Evolutionary conservation across 495 filamentous ascomycete genomes (phyloP).

Genomic region (Penicillium diatomitis): DNA sequence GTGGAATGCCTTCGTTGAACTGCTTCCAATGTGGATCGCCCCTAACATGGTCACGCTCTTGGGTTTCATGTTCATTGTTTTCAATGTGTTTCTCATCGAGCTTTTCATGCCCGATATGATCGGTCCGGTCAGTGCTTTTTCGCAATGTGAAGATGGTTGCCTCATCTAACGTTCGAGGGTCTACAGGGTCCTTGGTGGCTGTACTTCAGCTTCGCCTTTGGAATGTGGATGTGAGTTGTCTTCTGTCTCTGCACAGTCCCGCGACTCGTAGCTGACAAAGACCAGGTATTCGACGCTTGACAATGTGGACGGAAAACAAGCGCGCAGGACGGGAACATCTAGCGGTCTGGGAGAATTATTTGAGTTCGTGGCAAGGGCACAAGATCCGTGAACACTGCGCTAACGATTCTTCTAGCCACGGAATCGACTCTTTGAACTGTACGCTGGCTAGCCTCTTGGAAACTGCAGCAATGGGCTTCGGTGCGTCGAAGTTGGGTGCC

Average conservation of each 20-base stretch:
- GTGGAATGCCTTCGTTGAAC: slow-evolving; percentile 96
- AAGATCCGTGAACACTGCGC: slow-evolving; percentile 7
- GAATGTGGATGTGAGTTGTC: slow-evolving; percentile 71
- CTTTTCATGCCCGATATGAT: slow-evolving; percentile 84
- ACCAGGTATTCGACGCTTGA: slow-evolving; percentile 87
- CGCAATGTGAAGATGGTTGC: slow-evolving; percentile 3
- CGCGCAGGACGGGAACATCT: slow-evolving; percentile 86
- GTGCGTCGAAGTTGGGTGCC: slow-evolving; percentile 68
- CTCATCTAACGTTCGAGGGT: slow-evolving; percentile 13
- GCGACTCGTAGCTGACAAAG: background rate
- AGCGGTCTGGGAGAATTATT: slow-evolving; percentile 93
- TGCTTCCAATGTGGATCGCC: slow-evolving; percentile 90
- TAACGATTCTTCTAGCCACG: slow-evolving; percentile 53
- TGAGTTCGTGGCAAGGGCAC: slow-evolving; percentile 47
- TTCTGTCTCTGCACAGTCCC: background rate
- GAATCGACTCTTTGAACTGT: slow-evolving; percentile 96
- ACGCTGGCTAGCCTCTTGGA: slow-evolving; percentile 83
- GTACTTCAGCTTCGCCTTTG: slow-evolving; percentile 89
- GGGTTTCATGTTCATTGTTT: slow-evolving; percentile 88
- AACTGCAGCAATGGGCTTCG: slow-evolving; percentile 84
- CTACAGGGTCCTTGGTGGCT: slow-evolving; percentile 75
- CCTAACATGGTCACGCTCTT: slow-evolving; percentile 96
- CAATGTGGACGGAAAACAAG: slow-evolving; percentile 98
- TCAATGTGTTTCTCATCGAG: slow-evolving; percentile 71
- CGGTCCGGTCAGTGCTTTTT: slow-evolving; percentile 61